Conservation (phyloP, 192 early-diverging fungal genomes). For the Rhizophagus prolifer region DNA sequence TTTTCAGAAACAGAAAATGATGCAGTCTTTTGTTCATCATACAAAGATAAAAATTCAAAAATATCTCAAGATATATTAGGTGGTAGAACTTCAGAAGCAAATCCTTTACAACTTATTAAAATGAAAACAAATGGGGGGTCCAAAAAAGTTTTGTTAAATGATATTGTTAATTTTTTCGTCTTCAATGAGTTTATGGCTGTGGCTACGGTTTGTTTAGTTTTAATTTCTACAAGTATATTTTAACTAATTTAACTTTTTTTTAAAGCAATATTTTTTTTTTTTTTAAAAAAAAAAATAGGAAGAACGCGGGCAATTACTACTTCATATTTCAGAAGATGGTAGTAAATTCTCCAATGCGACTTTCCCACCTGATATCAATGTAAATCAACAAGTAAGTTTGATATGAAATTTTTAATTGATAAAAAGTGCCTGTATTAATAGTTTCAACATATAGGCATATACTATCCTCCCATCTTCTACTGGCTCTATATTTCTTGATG, state of each 20-base stretch:
- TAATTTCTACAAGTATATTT: background rate
- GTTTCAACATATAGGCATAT: conserved; percentile 50
- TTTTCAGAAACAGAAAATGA: conserved; percentile 60
- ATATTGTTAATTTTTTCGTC: conserved; percentile 75
- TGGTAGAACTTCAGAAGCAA: conserved; percentile 44
- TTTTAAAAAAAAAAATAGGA: conserved; percentile 32
- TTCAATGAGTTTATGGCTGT: conserved; percentile 72
- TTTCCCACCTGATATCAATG: conserved; percentile 80
- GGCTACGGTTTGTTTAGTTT: conserved; percentile 36
- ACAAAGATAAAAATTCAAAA: conserved; percentile 54
- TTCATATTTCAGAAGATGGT: conserved; percentile 80
- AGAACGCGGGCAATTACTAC: conserved; percentile 47
- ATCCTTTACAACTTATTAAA: conserved; percentile 70
- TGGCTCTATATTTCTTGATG: conserved; percentile 76
- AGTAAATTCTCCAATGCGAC: conserved; percentile 63
- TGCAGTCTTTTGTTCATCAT: conserved; percentile 73
- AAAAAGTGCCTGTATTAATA: background rate
- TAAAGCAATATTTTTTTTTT: background rate
- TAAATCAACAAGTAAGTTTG: conserved; percentile 55
- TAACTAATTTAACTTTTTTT: no score
- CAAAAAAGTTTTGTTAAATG: conserved; percentile 48
- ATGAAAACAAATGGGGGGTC: conserved; percentile 40
- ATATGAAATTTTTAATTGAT: background rate
- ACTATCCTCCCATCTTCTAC: conserved; percentile 85
- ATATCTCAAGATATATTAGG: conserved; percentile 51